Conservation (phyloP, 2,329 filamentous ascomycete genomes). For the Penicillium capsulatum region DNA sequence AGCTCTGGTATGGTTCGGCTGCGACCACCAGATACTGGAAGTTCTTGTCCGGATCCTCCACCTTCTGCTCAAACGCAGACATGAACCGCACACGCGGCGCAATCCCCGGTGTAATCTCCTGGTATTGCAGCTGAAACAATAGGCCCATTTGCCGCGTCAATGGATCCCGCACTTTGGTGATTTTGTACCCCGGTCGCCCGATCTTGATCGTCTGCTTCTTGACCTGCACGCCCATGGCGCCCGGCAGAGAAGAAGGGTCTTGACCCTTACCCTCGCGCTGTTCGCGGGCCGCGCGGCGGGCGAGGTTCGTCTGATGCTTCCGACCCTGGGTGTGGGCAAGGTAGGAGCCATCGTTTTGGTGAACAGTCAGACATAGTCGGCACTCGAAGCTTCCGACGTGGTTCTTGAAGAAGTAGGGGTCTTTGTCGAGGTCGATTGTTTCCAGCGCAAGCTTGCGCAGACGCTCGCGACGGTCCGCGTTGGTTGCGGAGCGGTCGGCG, state of each 20-base stretch:
- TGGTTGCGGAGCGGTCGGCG: constrained; percentile 86
- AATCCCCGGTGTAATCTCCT: constrained; percentile 74
- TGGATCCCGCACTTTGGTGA: constrained; percentile 90
- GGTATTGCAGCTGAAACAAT: constrained; percentile 94
- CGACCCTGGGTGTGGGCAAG: constrained; percentile 97
- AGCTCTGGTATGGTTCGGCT: constrained; percentile 96
- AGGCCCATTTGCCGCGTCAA: constrained; percentile 83
- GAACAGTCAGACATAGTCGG: constrained; percentile 90
- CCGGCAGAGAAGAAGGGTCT: constrained; percentile 62
- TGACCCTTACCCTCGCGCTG: constrained; percentile 74
- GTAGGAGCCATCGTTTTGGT: constrained; percentile 98
- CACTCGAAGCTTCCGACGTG: constrained; percentile 98
- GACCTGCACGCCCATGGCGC: constrained; percentile 73
- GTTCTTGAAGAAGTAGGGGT: constrained; percentile 99
- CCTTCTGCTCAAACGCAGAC: constrained; percentile 93
- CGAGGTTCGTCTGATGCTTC: constrained; percentile 98
- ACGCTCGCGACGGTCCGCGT: constrained; percentile 94
- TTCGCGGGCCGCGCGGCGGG: constrained; percentile 90
- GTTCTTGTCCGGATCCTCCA: constrained; percentile 88
- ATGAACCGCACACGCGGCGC: constrained; percentile 88
- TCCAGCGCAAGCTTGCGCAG: constrained; percentile 97
- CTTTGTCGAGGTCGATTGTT: constrained; percentile 98
- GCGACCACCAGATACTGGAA: constrained; percentile 95
- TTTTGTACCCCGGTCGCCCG: constrained; percentile 92
- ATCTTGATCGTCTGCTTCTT: constrained; percentile 89